Evolutionary conservation across 805 yeast genomes (phyloP), one percentile per base, ranked within the genome.

Genomic region (Saccharomyces eubayanus): DNA sequence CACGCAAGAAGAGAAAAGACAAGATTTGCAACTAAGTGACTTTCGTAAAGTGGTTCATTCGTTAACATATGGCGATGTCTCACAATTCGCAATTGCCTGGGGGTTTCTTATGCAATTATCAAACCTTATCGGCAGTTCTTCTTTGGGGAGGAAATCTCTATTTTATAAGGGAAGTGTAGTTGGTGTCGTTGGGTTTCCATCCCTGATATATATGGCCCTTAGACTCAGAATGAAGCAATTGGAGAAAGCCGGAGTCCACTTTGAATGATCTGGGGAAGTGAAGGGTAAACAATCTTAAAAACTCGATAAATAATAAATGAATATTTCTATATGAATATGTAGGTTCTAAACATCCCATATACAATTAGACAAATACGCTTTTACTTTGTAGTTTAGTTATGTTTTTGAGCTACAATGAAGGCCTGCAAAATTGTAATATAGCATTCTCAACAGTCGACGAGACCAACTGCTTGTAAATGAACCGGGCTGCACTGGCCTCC

Each of bases 401-500:
- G 9, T n/a, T 31, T 8, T 36, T 8, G 24, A 5, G 20, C 4
- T 36, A 36, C 24, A 36, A 36, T 16, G 24, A 16, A 16, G 24
- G 20, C 43, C 24, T 16, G 43, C 43, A 36, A 16, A 21, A 36
- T 36, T 16, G 9, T 36, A 36, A 16, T 28, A n/a, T 47, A 14
- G 24, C 5, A n/a, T 40, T 80, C 31, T 62, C 71, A 76, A 74
- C 89, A 84, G 43, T 70, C 63, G 55, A 82, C 76, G 61, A 84
- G 75, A 63, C 79, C 81, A 59, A 84, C 80, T 61, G 83, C 74
- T 57, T 74, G 73, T 63, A 85, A 77, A 66, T 81, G 73, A 62
- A 86, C 85, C 52, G 83, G 76, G 53, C 72, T 68, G 77, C 91
- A 85, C 66, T 84, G 87, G 31, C 67, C 70, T 54, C 84, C 88